Evolutionary conservation across 345 rosid species (phyloP), one percentile per base, ranked within the genome.

Genomic region (Syzygium aromaticum): DNA sequence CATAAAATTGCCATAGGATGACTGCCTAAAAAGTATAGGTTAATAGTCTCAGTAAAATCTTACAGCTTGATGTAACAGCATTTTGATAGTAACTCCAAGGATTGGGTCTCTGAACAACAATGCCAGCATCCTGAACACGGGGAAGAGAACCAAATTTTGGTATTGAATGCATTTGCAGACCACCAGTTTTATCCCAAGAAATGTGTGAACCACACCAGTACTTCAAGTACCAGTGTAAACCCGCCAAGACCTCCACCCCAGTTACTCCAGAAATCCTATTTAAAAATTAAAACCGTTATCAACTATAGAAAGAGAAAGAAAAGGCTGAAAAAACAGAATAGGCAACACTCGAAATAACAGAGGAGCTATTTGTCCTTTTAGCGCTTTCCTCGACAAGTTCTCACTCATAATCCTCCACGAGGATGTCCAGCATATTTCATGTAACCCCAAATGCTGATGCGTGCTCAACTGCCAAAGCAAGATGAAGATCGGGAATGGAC

Each of bases 21-120:
- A 84, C 85, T n/a, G 80, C 54, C 73, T 67, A 67, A 25, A 27
- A 89, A 51, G 52, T 51, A 78, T 84, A 40, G 84, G 40, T 33
- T 33, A 67, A 73, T 19, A 73, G 38, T 38, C 38, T 61, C 43
- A 21, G 49, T 73, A 89, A 86, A 89, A 86, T 52, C 95, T 90
- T 90, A 95, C 97, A 95, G 90, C 97, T 95, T 52, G 95, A 95
- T 53, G 95, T 89, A 90, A 95, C 97, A 86, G 96, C 97, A 91
- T 95, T 95, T 93, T 94, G 96, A 89, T 95, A 95, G 92, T 95
- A 94, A 90, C 90, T 95, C 97, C 94, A 94, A 52, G 97, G 95
- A 73, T 87, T 61, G 11, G 96, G 94, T 89, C 97, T 91, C 84
- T 52, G 88, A 84, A 93, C 92, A 88, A 95, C 88, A 27, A 94